Evolutionary conservation across 192 early-diverging fungal species (phyloP).

Genomic region (Podila epicladia): DNA sequence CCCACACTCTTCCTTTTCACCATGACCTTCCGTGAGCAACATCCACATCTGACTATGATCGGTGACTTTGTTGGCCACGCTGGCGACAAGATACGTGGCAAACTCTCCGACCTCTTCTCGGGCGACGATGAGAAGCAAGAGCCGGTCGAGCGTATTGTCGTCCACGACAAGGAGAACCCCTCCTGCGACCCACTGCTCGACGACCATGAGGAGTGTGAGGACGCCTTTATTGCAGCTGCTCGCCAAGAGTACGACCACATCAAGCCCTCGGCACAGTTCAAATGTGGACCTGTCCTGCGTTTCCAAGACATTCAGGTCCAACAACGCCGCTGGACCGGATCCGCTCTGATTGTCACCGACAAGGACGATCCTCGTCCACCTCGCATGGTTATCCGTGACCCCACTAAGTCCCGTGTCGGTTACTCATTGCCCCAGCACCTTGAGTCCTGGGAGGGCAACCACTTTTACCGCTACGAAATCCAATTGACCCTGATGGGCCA

Average conservation of each 20-base stretch:
- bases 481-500: slow-evolving; percentile 28
- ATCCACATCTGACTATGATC: slow-evolving; percentile 28
- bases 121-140: slow-evolving; percentile 8
- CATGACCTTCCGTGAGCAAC: slow-evolving; percentile 25
- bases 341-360: slow-evolving; percentile 60
- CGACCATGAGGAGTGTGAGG: slow-evolving; percentile 26
- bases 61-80: slow-evolving; percentile 30
- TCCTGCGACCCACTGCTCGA: slow-evolving; percentile 26
- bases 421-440: slow-evolving; percentile 22
- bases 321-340: slow-evolving; percentile 63
- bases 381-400: slow-evolving; percentile 29
- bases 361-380: slow-evolving; percentile 21
- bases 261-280: slow-evolving; percentile 30
- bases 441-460: slow-evolving; percentile 39
- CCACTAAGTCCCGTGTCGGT: slow-evolving; percentile 30
- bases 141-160: neutral
- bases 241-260: slow-evolving; percentile 37
- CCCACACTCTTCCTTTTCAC: neutral
- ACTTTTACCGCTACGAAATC: slow-evolving; percentile 44
- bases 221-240: slow-evolving; percentile 10
- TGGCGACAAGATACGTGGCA: slow-evolving; percentile 26
- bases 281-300: slow-evolving; percentile 62
- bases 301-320: slow-evolving; percentile 63
- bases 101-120: slow-evolving; percentile 12
- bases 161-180: slow-evolving; percentile 8